These are phyloP conservation scores for Candida ortonii DNA, from an alignment of 805 yeast genomes.

Conservation along the genomic window DNA sequence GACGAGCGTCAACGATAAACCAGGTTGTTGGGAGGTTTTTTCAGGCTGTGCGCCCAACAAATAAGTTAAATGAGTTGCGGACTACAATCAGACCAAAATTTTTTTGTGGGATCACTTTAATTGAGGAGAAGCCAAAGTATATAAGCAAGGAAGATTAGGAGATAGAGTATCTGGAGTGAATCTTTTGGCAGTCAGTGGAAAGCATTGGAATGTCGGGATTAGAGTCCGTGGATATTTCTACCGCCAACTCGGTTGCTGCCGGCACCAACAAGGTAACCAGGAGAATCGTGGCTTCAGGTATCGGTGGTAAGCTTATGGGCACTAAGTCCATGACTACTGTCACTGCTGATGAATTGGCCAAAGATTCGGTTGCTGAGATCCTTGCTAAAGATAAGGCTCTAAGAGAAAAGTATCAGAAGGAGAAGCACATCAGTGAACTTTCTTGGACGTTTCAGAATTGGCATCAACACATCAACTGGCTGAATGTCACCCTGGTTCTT, in stretches of 20 bases:
- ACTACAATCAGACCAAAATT: too few species aligned
- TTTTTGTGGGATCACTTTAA: too few species aligned
- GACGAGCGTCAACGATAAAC: conserved; percentile 7
- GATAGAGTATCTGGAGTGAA: too few species aligned
- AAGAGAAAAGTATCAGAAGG: conserved; percentile 38
- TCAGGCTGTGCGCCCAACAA: too few species aligned
- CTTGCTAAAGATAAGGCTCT: conserved; percentile 44
- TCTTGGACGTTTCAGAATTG: conserved; percentile 76
- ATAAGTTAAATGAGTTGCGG: too few species aligned
- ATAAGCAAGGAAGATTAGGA: too few species aligned
- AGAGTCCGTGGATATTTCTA: conserved; percentile 55
- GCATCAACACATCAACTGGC: conserved; percentile 76
- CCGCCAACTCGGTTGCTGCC: conserved; percentile 77
- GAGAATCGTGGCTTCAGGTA: conserved; percentile 74
- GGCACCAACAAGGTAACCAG: conserved; percentile 70
- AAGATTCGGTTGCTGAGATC: conserved; percentile 48
- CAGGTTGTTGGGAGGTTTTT: conserved; percentile 10
- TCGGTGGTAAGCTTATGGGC: conserved; percentile 78
- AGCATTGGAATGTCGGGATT: conserved; percentile 25
- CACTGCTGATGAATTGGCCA: conserved; percentile 60
- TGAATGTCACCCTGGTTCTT: conserved; percentile 63
- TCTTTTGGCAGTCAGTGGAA: too few species aligned
- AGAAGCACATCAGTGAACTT: conserved; percentile 67
- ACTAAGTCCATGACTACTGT: conserved; percentile 68
- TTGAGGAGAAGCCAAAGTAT: too few species aligned